phyloP scores from a whole-genome alignment of 2,329 filamentous ascomycete genomes.

The Elsinoe arachidis region DNA sequence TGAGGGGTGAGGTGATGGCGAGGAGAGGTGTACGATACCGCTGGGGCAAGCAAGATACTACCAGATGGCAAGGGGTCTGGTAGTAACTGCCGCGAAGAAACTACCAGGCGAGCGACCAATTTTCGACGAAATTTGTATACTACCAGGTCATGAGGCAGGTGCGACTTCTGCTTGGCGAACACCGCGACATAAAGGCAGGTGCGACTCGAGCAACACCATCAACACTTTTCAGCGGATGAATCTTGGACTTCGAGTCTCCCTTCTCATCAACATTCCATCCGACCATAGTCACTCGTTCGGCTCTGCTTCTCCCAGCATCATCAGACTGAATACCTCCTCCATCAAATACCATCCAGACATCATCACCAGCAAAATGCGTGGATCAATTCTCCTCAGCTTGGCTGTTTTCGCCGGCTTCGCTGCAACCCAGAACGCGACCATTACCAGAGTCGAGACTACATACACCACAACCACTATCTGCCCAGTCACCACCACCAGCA shows the following conservation, averaged over 20 bases:
- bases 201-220: background rate
- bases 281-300: conserved; percentile 6
- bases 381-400: background rate
- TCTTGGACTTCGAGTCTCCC: background rate
- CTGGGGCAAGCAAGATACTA: background rate
- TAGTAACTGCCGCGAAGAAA: background rate
- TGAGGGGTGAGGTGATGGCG: background rate
- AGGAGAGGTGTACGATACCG: background rate
- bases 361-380: conserved; percentile 3
- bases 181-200: background rate
- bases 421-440: conserved; percentile 14
- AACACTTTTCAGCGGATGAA: background rate
- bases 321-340: background rate
- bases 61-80: background rate
- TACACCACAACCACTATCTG: conserved; percentile 28
- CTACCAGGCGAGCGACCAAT: too few species aligned
- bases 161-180: background rate
- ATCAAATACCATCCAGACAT: background rate
- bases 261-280: background rate
- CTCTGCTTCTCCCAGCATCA: background rate
- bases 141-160: background rate
- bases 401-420: background rate
- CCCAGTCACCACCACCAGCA: conserved; percentile 24
- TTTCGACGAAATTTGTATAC: background rate
- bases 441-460: conserved; percentile 20